Evolutionary conservation across 805 yeast genomes (phyloP), one percentile per base, ranked within the genome.

Genomic region (Groenewaldozyma tartarivorans): DNA sequence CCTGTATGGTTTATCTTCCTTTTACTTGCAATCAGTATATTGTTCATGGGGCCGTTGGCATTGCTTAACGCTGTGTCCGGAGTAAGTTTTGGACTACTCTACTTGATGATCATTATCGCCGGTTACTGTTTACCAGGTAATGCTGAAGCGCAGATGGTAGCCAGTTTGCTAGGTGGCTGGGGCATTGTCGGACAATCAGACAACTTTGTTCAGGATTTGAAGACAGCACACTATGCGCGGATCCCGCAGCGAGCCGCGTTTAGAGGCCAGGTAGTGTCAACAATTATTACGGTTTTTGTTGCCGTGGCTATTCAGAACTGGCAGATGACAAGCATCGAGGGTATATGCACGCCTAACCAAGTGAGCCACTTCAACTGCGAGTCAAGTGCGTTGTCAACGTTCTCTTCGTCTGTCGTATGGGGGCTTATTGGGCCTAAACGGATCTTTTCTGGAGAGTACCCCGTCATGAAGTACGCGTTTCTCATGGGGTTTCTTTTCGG

Each of bases 61-160:
- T 63, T 80, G 9, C 67, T 81, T 36, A 71, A 72, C 18, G 75
- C 85, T 2, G 71, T 74, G 22, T 77, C 87, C 0, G 80, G 79
- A 57, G 68, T 61, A 36, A 52, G 68, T 2, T 67, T 78, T 46
- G 78, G 79, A 15, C 61, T 79, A 47, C 75, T 74, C 51, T 81
- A 77, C 2, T 57, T 80, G 40, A 72, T 77, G 3, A 83, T 79
- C 52, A 61, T 80, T 40, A 67, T 80, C 41, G 72, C 75, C 33
- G 86, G 86, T 2, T 78, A 76, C 52, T 70, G 78, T 35, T 63
- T 77, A 15, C 84, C 84, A 2, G 81, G 77, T 3, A 64, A 67
- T 63, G 77, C 77, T 22, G 53, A 63, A 33, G 79, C 79, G 3
- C 56, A 73, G 55, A 73, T 81, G 68, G 68, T 72, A 42, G 63